Conservation (phyloP, 441 rosid species). For the Eruca vesicaria region DNA sequence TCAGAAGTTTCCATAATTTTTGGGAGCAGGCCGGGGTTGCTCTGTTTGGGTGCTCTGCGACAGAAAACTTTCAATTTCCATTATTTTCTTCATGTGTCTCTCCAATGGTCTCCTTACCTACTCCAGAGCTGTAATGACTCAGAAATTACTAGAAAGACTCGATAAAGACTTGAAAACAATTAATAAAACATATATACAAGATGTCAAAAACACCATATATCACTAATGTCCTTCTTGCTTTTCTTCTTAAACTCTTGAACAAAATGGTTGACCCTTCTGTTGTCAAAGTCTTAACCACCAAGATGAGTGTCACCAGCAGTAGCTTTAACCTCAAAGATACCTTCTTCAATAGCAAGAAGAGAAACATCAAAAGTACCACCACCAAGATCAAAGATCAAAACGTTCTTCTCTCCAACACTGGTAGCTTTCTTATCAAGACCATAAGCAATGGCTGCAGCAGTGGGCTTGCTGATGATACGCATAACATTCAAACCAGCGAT, state of each 20-base stretch:
- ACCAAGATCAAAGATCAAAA: conserved; percentile 61
- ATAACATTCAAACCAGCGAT: conserved; percentile 67
- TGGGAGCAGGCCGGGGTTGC: no score
- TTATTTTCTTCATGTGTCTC: no score
- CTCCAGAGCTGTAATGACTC: no score
- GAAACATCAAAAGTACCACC: conserved; percentile 85
- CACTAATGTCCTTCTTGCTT: conserved; percentile 69
- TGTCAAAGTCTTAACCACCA: conserved; percentile 74
- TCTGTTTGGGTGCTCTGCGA: no score
- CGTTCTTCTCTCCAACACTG: conserved; percentile 67
- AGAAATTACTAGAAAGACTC: no score
- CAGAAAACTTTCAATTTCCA: no score
- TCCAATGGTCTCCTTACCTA: no score
- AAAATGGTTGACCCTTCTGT: conserved; percentile 74
- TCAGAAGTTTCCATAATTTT: no score
- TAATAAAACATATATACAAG: no score
- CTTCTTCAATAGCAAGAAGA: conserved; percentile 67
- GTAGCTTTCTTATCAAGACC: conserved; percentile 70
- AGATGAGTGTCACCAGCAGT: conserved; percentile 76
- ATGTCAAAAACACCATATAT: no score
- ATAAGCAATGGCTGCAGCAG: conserved; percentile 75
- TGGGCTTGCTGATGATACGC: conserved; percentile 70
- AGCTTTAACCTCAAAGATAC: conserved; percentile 68
- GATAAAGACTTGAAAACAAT: no score
- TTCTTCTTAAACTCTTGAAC: conserved; percentile 77